Base-by-base conservation (phyloP, 2,329 filamentous ascomycete genomes). In the Tolypocladium tropicale region DNA sequence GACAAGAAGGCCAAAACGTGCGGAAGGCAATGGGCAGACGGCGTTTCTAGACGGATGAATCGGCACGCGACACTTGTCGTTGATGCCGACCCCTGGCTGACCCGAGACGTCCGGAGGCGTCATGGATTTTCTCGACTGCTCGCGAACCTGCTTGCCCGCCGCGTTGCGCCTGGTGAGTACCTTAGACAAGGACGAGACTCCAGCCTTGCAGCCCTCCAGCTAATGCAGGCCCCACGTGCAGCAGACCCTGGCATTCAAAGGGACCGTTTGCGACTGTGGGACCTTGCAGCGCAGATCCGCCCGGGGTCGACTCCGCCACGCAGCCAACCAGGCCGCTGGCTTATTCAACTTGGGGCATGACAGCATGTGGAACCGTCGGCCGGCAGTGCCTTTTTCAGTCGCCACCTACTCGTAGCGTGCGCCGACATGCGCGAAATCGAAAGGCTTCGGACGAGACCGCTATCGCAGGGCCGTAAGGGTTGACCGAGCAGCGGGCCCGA, bases 21-120 rank as follows among this genome's bases (percentile, higher is more conserved):
- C 55, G 32, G 34, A 28, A 34, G 25, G 53, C 21, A 46, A 56
- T 51, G 36, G 55, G 49, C 55, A 37, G 52, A 25, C 49, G 55
- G 55, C 55, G 30, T 34, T 54, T 37, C 30, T 36, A 28, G 48
- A 52, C 56, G 53, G 56, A 56, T 58, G 34, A 37, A 51, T 58
- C 56, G 54, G 54, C 56, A 56, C 56, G 54, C 56, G 51, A 58
- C 49, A 32, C 21, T 12, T 21, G 10, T 12, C 18, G 7, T 4
- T n/a, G 43, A 48, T 7, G 30, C 16, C 16, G 25, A 32, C 46
- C 46, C 43, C 25, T 30, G 43, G 14, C 43, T 48, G 14, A 6
- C 14, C 41, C 12, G 28, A 25, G 28, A 46, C n/a, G 43, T 30
- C 43, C 43, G n/a, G 10, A 11, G 43, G 9, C 4, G 9, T 9